Evolutionary conservation across 2,329 filamentous ascomycete genomes (phyloP), one percentile per base, ranked within the genome.

Genomic region (Diplodia sapinea): DNA sequence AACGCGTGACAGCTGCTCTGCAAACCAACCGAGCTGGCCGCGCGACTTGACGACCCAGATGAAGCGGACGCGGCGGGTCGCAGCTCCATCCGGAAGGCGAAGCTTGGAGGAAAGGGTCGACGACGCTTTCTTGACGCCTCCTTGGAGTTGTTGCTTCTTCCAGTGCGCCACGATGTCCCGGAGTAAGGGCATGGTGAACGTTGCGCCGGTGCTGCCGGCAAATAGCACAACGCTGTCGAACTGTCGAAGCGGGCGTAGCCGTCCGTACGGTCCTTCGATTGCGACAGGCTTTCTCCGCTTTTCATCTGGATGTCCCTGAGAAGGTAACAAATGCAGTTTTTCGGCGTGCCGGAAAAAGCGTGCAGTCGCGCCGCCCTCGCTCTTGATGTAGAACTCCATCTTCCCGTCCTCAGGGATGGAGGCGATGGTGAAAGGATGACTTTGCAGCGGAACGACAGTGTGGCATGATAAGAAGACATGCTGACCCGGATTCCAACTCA

Each of bases 391-490:
- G 69, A 89, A 87, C 63, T 87, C 85, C 74, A 88, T 80, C 67
- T 81, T 83, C 0, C 81, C 80, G 71, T 88, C 86, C 49, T 80
- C 79, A 0, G 85, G 84, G 13, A 88, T 80, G 0, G 85, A 86
- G 2, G 85, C 79, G 68, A 90, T 87, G 1, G 87, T 89, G 72
- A 90, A 90, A 0, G 88, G 88, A 70, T 91, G 88, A 29, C 84
- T 85, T 72, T 89, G 86, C 1, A 90, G 76, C 0, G 86, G 87
- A 20, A 82, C 81, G 47, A 88, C 74, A 0, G 80, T 81, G 71
- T 85, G 88, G 71, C 81, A 88, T 5, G 85, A 85, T 2, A 90
- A 77, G 71, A 89, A 88, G 0, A 87, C 82, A 73, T 90, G 88
- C 69, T 90, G 88, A 1, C 88, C 88, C 3, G 88, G 82, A 33